Evolutionary conservation across 2,329 filamentous ascomycete species (phyloP).

Genomic region (Fusarium liriodendri): DNA sequence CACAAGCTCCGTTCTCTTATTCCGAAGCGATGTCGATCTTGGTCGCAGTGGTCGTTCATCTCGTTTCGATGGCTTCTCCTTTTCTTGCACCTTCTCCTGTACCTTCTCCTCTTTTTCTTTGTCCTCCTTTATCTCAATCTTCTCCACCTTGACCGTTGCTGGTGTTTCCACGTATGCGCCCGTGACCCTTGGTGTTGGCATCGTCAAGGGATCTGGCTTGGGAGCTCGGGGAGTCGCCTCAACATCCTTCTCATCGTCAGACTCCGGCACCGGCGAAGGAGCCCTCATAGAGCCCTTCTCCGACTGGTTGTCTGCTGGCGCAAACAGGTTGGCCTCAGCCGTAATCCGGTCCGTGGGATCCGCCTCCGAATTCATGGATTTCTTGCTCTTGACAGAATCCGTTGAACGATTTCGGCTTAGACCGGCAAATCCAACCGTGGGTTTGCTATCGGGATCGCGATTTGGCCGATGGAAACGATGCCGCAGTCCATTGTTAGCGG

Average conservation of each 20-base stretch:
- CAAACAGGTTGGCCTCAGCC: conserved; percentile 67
- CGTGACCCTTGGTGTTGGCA: conserved; percentile 65
- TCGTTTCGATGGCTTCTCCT: conserved; percentile 19
- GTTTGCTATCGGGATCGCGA: conserved; percentile 47
- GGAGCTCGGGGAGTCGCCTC: conserved; percentile 61
- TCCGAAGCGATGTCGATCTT: conserved; percentile 38
- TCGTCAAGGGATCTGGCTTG: conserved; percentile 58
- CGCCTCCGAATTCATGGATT: conserved; percentile 60
- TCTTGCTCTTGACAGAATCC: conserved; percentile 62
- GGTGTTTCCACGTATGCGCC: conserved; percentile 70
- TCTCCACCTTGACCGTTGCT: conserved; percentile 56
- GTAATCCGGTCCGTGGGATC: conserved; percentile 69
- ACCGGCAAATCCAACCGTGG: conserved; percentile 60
- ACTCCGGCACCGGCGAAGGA: conserved; percentile 54
- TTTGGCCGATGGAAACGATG: conserved; percentile 19
- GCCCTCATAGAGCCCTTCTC: conserved; percentile 66
- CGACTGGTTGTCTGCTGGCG: conserved; percentile 64
- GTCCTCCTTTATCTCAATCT: conserved; percentile 36
- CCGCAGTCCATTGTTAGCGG: conserved; percentile 29
- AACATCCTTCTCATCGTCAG: conserved; percentile 45
- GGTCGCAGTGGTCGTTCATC: conserved; percentile 20
- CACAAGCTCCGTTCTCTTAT: conserved; percentile 40
- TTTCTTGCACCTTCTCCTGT: conserved; percentile 7
- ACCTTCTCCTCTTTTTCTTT: conserved; percentile 24
- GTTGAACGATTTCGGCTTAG: conserved; percentile 56